These are phyloP conservation scores for Phytopythium delawarense DNA, from an alignment of 352 stramenopile species.

Conservation along the genomic window DNA sequence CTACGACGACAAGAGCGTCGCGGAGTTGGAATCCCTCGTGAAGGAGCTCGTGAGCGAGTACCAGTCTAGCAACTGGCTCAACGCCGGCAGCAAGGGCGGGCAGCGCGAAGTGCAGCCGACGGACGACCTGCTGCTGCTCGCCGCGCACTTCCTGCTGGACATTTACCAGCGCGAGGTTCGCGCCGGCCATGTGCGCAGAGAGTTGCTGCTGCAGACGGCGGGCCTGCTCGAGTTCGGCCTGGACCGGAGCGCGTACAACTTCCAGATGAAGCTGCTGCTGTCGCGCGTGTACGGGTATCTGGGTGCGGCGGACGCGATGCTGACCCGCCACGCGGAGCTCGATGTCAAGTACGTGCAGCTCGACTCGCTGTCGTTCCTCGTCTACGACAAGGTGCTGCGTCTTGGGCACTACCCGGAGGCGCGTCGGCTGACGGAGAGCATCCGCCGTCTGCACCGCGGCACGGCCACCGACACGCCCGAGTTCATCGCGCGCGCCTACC, in stretches of 20 bases:
- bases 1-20: slow-evolving; percentile 23
- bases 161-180: slow-evolving; percentile 39
- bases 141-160: slow-evolving; percentile 64
- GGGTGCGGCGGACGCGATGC: slow-evolving; percentile 58
- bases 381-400: slow-evolving; percentile 74
- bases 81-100: slow-evolving; percentile 56
- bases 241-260: slow-evolving; percentile 84
- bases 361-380: slow-evolving; percentile 80
- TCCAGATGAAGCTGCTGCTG: slow-evolving; percentile 88
- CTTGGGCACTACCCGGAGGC: slow-evolving; percentile 60
- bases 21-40: slow-evolving; percentile 33
- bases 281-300: slow-evolving; percentile 76
- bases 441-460: slow-evolving; percentile 45
- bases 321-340: slow-evolving; percentile 62
- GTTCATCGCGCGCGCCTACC: slow-evolving; percentile 75
- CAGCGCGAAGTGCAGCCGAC: slow-evolving; percentile 84
- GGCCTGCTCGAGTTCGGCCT: slow-evolving; percentile 68
- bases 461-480: slow-evolving; percentile 70
- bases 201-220: slow-evolving; percentile 50
- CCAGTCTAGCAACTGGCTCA: slow-evolving; percentile 66
- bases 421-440: slow-evolving; percentile 38
- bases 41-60: slow-evolving; percentile 63
- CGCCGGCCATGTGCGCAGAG: slow-evolving; percentile 12
- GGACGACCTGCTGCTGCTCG: slow-evolving; percentile 77
- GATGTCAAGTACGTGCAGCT: slow-evolving; percentile 86